phyloP scores from a whole-genome alignment of 192 early-diverging fungal species.

The Geranomyces michiganensis region DNA sequence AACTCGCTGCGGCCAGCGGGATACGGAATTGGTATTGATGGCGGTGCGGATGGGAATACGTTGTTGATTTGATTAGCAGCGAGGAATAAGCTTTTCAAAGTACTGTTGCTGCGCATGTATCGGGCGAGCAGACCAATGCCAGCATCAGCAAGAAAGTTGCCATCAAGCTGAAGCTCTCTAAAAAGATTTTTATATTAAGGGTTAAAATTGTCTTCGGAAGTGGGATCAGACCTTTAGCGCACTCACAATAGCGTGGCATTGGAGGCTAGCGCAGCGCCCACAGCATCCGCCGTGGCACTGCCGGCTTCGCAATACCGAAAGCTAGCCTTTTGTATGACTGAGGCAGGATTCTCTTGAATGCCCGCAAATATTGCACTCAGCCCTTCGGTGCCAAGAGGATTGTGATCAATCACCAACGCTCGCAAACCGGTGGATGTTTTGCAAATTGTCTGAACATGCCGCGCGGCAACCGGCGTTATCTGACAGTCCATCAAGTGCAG shows the following conservation, averaged over 20 bases:
- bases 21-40: background rate
- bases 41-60: background rate
- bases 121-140: conserved; percentile 35
- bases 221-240: background rate
- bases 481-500: conserved; percentile 48
- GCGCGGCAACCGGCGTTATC: conserved; percentile 33
- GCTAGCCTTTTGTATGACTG: conserved; percentile 30
- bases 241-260: conserved; percentile 6
- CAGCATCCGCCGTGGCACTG: conserved; percentile 26
- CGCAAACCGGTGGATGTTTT: conserved; percentile 26
- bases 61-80: conserved; percentile 47
- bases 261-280: conserved; percentile 26
- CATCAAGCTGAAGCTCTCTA: conserved; percentile 41
- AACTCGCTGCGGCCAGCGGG: background rate
- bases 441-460: conserved; percentile 18
- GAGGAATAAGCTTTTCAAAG: conserved; percentile 36
- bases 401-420: conserved; percentile 42
- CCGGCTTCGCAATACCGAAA: conserved; percentile 43
- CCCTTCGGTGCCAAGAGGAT: conserved; percentile 38
- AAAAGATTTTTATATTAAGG: background rate
- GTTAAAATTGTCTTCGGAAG: background rate
- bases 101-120: conserved; percentile 38
- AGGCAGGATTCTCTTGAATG: conserved; percentile 25
- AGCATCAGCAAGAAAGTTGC: conserved; percentile 41
- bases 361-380: conserved; percentile 33